Percentiles rank a stretch among this genome's conserved stretches.
These are phyloP conservation scores for Ascochyta viciae-villosae DNA, from an alignment of 2,329 filamentous ascomycete species.

Conservation along the genomic window DNA sequence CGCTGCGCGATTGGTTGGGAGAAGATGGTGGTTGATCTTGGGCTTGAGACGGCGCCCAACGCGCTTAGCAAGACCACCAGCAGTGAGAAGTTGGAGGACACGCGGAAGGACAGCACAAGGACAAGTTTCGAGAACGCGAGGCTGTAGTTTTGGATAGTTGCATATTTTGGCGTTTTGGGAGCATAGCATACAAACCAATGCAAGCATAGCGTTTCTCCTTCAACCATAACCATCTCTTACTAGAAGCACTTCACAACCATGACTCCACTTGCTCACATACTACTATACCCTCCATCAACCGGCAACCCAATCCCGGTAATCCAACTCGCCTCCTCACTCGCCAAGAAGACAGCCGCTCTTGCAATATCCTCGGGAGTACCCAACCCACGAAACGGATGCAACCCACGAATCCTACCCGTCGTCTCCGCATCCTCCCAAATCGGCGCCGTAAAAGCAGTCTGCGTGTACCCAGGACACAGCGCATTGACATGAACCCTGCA, in stretches of 20 bases:
- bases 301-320: conserved; percentile 55
- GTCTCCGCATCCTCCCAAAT: conserved; percentile 22
- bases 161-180: conserved; percentile 2
- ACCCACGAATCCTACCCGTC: conserved; percentile 17
- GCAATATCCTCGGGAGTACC: conserved; percentile 45
- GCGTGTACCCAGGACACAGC: conserved; percentile 59
- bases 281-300: conserved; percentile 56
- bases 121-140: conserved; percentile 16
- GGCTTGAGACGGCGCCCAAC: conserved; percentile 21
- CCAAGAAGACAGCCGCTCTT: conserved; percentile 54
- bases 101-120: conserved; percentile 23
- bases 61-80: neutral
- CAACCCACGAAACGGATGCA: conserved; percentile 42
- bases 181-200: conserved; percentile 6
- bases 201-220: conserved; percentile 11
- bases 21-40: conserved; percentile 54
- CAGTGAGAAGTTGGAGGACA: conserved; percentile 2
- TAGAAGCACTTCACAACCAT: neutral
- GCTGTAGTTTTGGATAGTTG: neutral
- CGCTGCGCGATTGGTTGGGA: conserved; percentile 61
- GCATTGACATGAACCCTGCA: conserved; percentile 61
- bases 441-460: conserved; percentile 35
- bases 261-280: conserved; percentile 22
- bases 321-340: conserved; percentile 56
- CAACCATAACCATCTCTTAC: neutral